A percentile compares a stretch with the other conserved stretches of the same genome.
Conservation (phyloP, 1,284 basidiomycete species). For the Microbotryum lychnidis-dioicae region DNA sequence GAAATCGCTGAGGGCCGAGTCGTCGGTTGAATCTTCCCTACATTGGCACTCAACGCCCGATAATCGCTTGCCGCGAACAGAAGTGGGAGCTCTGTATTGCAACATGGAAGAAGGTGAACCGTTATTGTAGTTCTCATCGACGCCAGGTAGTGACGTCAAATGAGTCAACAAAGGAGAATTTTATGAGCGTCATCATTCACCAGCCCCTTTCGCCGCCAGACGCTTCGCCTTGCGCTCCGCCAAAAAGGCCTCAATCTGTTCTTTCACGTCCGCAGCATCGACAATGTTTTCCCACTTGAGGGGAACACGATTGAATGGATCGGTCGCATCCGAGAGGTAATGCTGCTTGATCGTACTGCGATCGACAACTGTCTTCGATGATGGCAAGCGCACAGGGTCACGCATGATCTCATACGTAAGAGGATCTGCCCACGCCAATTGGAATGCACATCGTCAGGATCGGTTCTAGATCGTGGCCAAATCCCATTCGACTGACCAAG, state of each 20-base stretch:
- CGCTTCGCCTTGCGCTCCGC: slow-evolving; percentile 16
- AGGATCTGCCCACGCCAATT: slow-evolving; percentile 56
- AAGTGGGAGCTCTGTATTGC: no score
- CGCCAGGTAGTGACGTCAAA: no score
- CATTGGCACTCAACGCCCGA: no score
- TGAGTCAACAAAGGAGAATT: no score
- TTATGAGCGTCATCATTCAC: no score
- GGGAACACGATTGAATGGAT: slow-evolving; percentile 44
- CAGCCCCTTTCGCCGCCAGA: not conserved
- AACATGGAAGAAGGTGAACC: no score
- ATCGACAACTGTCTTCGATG: slow-evolving; percentile 73
- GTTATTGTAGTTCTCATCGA: no score
- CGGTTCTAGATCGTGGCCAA: no score
- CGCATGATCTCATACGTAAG: slow-evolving; percentile 92
- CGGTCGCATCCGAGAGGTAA: slow-evolving; percentile 67
- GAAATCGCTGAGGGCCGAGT: no score
- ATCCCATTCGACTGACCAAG: slow-evolving; percentile 50
- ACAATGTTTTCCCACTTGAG: slow-evolving; percentile 42
- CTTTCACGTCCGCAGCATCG: slow-evolving; percentile 25
- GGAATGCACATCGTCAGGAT: not conserved
- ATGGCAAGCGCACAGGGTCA: slow-evolving; percentile 85
- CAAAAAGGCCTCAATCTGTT: slow-evolving; percentile 25
- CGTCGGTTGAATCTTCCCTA: no score
- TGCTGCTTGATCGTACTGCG: slow-evolving; percentile 90
- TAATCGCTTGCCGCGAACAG: no score